phyloP scores from a whole-genome alignment of 345 rosid species.

The Limnanthes douglasii region DNA sequence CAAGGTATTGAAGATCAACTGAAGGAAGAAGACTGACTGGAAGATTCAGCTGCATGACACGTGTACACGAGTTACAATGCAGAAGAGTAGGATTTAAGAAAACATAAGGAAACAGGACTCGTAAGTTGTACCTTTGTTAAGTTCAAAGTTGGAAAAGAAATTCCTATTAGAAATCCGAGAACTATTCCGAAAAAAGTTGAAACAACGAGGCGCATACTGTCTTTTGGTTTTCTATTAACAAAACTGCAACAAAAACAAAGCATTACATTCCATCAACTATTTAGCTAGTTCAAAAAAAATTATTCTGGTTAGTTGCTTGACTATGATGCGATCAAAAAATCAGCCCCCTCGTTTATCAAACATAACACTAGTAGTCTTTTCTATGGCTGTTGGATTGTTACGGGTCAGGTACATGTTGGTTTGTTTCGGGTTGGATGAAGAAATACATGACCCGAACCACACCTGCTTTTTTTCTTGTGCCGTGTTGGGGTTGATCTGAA shows the following conservation, averaged over 20 bases:
- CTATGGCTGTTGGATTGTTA: too few relatives aligned
- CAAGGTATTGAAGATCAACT: slow-evolving; percentile 25
- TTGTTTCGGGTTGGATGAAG: too few relatives aligned
- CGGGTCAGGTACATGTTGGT: too few relatives aligned
- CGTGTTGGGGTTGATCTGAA: too few relatives aligned
- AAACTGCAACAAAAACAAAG: slow-evolving; percentile 24
- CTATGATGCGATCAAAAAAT: too few relatives aligned
- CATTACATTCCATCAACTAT: too few relatives aligned
- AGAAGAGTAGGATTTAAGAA: background rate
- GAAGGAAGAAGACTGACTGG: slow-evolving; percentile 36
- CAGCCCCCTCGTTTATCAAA: too few relatives aligned
- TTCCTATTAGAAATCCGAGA: slow-evolving; percentile 69
- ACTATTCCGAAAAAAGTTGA: slow-evolving; percentile 51
- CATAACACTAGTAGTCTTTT: too few relatives aligned
- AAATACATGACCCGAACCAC: too few relatives aligned
- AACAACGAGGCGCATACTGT: slow-evolving; percentile 54
- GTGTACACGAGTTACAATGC: background rate
- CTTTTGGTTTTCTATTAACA: slow-evolving; percentile 44
- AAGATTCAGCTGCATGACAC: slow-evolving; percentile 40
- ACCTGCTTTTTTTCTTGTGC: too few relatives aligned
- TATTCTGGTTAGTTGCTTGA: too few relatives aligned
- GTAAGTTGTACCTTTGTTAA: slow-evolving; percentile 43
- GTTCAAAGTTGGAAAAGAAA: slow-evolving; percentile 58
- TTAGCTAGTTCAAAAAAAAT: too few relatives aligned
- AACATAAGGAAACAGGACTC: slow-evolving; percentile 3